These are phyloP conservation scores for Xerocomus nothofagi DNA, from an alignment of 1,284 basidiomycete genomes.

Conservation along the genomic window DNA sequence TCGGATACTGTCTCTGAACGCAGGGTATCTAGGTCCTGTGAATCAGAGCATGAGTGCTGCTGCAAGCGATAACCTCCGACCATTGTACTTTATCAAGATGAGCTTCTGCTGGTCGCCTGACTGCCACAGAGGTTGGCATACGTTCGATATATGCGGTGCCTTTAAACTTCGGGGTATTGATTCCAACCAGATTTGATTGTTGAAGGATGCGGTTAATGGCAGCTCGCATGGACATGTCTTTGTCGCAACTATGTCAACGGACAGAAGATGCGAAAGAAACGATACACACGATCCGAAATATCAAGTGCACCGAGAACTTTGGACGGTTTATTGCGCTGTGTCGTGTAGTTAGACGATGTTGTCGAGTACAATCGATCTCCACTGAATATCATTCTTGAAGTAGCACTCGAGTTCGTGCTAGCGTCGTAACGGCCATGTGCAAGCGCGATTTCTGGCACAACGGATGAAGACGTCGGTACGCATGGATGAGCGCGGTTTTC, in stretches of 20 bases:
- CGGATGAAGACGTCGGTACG: constrained; percentile 8
- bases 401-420: background rate
- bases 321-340: constrained; percentile 18
- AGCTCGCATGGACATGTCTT: constrained; percentile 28
- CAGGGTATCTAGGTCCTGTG: constrained; percentile 5
- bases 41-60: constrained; percentile 8
- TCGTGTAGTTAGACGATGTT: background rate
- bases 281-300: constrained; percentile 28
- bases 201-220: constrained; percentile 32
- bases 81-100: constrained; percentile 15
- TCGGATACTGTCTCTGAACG: background rate
- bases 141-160: background rate
- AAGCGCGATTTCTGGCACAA: constrained; percentile 23
- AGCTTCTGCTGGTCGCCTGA: background rate
- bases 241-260: constrained; percentile 4
- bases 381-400: background rate
- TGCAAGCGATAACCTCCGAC: background rate
- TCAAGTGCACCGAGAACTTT: constrained; percentile 29
- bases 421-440: constrained; percentile 27
- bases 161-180: background rate
- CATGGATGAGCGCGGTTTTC: constrained; percentile 7
- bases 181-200: constrained; percentile 23
- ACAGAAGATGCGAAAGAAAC: background rate
- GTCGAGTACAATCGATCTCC: constrained; percentile 4
- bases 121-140: background rate